Conservation (phyloP, 495 filamentous ascomycete species). For the Penicillium ucsense region DNA sequence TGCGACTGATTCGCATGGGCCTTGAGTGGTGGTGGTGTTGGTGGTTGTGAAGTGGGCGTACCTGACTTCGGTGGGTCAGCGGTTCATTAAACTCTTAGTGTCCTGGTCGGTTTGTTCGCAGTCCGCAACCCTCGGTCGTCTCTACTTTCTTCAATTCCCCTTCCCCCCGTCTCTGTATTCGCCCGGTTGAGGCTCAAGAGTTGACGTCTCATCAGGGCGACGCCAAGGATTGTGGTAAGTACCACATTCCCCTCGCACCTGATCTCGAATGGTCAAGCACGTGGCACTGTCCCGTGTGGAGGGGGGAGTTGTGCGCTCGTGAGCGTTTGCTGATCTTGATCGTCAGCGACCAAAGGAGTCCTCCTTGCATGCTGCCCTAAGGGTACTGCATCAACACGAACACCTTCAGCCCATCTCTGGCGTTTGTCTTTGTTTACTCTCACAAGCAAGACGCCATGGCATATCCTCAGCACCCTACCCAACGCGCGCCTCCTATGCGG, state of each 20-base stretch:
- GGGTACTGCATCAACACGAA: constrained; percentile 1
- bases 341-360: background rate
- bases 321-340: constrained; percentile 3
- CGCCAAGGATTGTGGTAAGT: background rate
- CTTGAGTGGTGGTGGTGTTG: no score
- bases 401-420: background rate
- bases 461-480: constrained; percentile 20
- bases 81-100: constrained; percentile 6
- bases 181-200: background rate
- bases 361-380: constrained; percentile 16
- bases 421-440: background rate
- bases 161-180: constrained; percentile 1
- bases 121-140: no score
- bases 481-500: constrained; percentile 41
- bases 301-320: background rate
- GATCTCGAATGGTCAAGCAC: constrained; percentile 1
- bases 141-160: background rate
- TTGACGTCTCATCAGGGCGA: background rate
- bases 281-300: constrained; percentile 3
- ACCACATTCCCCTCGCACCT: background rate
- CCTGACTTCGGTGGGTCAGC: constrained; percentile 3
- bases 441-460: constrained; percentile 20
- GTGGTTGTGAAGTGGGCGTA: no score
- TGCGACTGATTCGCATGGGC: no score
- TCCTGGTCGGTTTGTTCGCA: no score